Evolutionary conservation across 768 basidiomycete species (phyloP), one percentile per base, ranked within the genome.

Genomic region (Zangia roseola): DNA sequence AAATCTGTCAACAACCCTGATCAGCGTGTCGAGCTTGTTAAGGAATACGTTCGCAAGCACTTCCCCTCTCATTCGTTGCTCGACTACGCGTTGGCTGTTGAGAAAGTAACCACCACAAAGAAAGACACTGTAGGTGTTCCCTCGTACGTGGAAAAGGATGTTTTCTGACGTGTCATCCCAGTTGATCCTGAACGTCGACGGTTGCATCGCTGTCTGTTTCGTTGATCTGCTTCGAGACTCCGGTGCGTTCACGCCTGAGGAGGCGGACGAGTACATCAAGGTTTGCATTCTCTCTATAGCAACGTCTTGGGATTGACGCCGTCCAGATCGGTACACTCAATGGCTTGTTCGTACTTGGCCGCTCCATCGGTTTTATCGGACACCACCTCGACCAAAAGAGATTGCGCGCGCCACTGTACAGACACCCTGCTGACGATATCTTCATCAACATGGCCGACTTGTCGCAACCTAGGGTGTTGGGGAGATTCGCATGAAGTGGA

Each of bases 1-100:
- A 99, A 99, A 84, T 92, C 88, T 57, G 90, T 93, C 56, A 94
- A 91, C 73, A 94, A 94, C 82, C 92, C 91, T 40, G 91, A 94
- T 77, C 78, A 91, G 39, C 89, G 90, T 65, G 90, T 93, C 53
- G 88, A 91, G 73, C 85, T 93, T 52, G 91, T 92, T 46, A 97
- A 97, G 80, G 92, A 94, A 74, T 99, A 89, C 61, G 95, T 95
- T 52, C 75, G 67, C 74, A 93, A 95, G 74, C 74, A 95, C 79
- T 99, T 99, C 91, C 95, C 95, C 4, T 86, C 84, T 63, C 93
- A 94, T 74, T 84, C 82, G 56, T 76, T 95, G 56, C 83, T 95
- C 60, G 94, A 95, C 73, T 95, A 94, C 60, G 95, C 94, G 13
- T 82, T 97, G 51, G 93, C 91, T 36, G 94, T 97, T 54, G 95